A percentile compares a stretch with the other conserved stretches of the same genome.
These are phyloP conservation scores for Rhizopogon vesiculosus DNA, from an alignment of 768 basidiomycete genomes.

Conservation along the genomic window DNA sequence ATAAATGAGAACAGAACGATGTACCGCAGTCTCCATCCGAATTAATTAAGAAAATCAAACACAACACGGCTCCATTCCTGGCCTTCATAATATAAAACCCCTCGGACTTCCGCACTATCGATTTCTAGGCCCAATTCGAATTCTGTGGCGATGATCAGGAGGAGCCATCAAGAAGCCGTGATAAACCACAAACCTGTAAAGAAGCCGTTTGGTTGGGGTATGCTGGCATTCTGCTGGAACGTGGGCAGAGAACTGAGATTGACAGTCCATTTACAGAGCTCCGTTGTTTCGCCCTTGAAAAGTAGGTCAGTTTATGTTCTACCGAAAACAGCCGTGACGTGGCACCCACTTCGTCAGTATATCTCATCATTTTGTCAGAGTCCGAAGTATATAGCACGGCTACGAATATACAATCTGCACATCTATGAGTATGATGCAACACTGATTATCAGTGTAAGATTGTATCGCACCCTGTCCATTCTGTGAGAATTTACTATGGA, in stretches of 20 bases:
- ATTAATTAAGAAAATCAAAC: slow-evolving; percentile 46
- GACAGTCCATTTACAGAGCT: slow-evolving; percentile 86
- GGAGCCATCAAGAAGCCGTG: background rate
- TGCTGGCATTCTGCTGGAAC: slow-evolving; percentile 67
- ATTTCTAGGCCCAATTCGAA: slow-evolving; percentile 82
- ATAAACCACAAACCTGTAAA: slow-evolving; percentile 58
- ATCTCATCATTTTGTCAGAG: slow-evolving; percentile 70
- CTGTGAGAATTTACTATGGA: slow-evolving; percentile 67
- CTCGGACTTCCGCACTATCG: slow-evolving; percentile 84
- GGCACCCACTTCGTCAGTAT: slow-evolving; percentile 64
- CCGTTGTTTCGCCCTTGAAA: slow-evolving; percentile 56
- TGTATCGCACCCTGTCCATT: slow-evolving; percentile 37
- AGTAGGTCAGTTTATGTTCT: slow-evolving; percentile 17
- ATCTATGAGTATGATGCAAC: slow-evolving; percentile 7
- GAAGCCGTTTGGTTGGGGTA: slow-evolving; percentile 58
- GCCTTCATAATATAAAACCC: slow-evolving; percentile 67
- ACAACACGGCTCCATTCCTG: slow-evolving; percentile 79
- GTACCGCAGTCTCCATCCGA: background rate
- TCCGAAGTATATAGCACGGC: slow-evolving; percentile 82
- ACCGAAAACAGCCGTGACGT: slow-evolving; percentile 8
- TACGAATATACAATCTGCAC: slow-evolving; percentile 68
- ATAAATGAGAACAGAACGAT: too few species aligned
- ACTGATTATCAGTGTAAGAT: slow-evolving; percentile 1
- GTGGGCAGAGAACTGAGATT: slow-evolving; percentile 74
- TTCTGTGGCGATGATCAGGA: slow-evolving; percentile 36